These are phyloP conservation scores for Rhizomucor pusillus DNA, from an alignment of 371 early-diverging fungal genomes.

Conservation along the genomic window DNA sequence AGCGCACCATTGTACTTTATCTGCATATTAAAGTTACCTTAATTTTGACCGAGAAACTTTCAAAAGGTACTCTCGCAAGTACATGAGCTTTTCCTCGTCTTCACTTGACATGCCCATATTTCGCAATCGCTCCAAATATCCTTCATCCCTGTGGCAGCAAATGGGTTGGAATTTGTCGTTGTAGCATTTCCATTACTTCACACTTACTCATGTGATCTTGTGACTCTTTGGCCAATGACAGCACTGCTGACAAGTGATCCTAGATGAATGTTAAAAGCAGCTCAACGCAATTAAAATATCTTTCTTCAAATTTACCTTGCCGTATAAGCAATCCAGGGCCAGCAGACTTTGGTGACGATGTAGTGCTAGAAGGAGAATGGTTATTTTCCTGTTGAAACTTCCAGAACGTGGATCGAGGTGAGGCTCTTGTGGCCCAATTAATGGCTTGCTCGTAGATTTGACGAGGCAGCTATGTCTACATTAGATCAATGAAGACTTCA, in stretches of 20 bases:
- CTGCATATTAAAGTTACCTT: constrained; percentile 26
- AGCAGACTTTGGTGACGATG: constrained; percentile 5
- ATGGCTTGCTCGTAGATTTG: constrained; percentile 62
- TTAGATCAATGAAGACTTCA: no score
- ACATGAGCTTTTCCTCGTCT: constrained; percentile 71
- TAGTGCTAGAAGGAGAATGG: neutral
- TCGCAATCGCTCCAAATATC: constrained; percentile 55
- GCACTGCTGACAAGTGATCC: constrained; percentile 24
- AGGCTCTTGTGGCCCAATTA: constrained; percentile 59
- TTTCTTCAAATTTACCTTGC: constrained; percentile 11
- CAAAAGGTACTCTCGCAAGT: constrained; percentile 76
- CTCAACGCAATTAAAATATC: neutral
- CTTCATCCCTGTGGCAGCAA: constrained; percentile 43
- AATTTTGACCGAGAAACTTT: constrained; percentile 64
- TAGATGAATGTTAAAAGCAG: neutral
- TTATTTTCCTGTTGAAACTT: constrained; percentile 43
- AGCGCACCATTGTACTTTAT: neutral
- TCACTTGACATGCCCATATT: constrained; percentile 76
- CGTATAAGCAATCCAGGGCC: constrained; percentile 17
- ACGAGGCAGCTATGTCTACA: constrained; percentile 35
- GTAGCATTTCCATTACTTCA: neutral
- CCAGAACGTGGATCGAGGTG: constrained; percentile 53
- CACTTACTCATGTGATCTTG: constrained; percentile 53
- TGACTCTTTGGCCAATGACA: constrained; percentile 12
- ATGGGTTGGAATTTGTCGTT: neutral